A percentile compares a stretch with the other conserved stretches of the same genome.
phyloP scores from a whole-genome alignment of 164 flowering plant species.

The Stephania japonica region DNA sequence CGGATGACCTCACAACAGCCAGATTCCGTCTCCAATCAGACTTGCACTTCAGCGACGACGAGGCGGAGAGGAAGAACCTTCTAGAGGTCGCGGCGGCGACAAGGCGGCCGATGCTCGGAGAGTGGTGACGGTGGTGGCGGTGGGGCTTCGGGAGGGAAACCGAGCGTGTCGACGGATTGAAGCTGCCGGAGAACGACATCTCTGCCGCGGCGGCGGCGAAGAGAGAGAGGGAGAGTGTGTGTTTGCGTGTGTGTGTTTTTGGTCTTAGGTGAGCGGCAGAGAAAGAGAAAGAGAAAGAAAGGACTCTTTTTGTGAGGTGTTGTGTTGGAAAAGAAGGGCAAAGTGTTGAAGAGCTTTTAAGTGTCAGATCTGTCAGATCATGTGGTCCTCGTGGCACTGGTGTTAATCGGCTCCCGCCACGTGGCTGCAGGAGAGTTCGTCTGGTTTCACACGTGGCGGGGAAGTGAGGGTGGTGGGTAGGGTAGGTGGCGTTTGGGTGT shows the following conservation, averaged over 20 bases:
- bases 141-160: not conserved
- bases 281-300: no score
- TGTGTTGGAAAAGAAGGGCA: not conserved
- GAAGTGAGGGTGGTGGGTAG: not conserved
- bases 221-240: not conserved
- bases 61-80: not conserved
- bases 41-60: not conserved
- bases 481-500: not conserved
- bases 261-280: not conserved
- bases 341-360: not conserved
- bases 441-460: not conserved
- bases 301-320: not conserved
- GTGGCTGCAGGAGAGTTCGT: not conserved
- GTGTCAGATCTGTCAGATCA: not conserved
- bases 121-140: not conserved
- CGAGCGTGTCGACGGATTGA: slow-evolving; percentile 10
- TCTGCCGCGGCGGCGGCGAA: not conserved
- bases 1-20: slow-evolving; percentile 6
- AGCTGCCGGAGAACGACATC: slow-evolving; percentile 17
- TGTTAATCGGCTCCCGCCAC: not conserved
- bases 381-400: not conserved
- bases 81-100: not conserved
- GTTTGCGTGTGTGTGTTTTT: no score
- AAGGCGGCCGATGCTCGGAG: slow-evolving; percentile 1
- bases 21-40: not conserved